phyloP scores from a whole-genome alignment of 169 alveolate species.

The Neospora caninum region DNA sequence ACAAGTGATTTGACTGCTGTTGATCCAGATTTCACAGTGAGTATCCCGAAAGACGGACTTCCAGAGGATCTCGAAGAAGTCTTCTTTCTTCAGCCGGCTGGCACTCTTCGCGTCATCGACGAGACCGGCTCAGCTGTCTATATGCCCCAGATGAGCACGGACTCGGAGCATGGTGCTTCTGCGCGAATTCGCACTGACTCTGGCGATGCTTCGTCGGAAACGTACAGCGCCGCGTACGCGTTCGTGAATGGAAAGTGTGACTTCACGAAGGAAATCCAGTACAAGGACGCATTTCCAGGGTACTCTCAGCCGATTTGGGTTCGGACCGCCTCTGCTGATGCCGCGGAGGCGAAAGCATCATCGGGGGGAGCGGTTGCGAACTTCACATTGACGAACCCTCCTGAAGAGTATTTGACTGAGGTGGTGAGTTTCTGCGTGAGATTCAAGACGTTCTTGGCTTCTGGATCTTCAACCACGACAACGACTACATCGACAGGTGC shows the following conservation, averaged over 20 bases:
- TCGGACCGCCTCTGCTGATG: neutral
- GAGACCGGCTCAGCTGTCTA: neutral
- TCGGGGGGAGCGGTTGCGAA: neutral
- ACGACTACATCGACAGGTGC: too few relatives aligned
- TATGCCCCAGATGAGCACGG: neutral
- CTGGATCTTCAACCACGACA: too few relatives aligned
- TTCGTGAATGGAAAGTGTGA: neutral
- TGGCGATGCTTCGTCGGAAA: neutral
- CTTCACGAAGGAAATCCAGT: neutral
- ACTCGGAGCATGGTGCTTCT: neutral
- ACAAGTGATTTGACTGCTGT: too few relatives aligned
- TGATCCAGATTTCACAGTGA: neutral
- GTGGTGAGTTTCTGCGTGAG: constrained; percentile 9
- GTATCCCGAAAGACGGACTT: neutral
- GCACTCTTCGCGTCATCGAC: neutral
- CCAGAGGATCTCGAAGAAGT: neutral
- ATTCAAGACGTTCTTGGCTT: neutral
- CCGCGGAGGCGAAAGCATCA: neutral
- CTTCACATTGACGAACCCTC: neutral
- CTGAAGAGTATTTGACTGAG: neutral
- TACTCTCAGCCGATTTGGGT: neutral
- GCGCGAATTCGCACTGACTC: too few relatives aligned
- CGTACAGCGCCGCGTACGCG: neutral
- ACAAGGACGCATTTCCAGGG: neutral
- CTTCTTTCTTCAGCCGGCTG: neutral